Base-by-base conservation (phyloP, 306 rosid genomes). In the Astragalus membranaceus region DNA sequence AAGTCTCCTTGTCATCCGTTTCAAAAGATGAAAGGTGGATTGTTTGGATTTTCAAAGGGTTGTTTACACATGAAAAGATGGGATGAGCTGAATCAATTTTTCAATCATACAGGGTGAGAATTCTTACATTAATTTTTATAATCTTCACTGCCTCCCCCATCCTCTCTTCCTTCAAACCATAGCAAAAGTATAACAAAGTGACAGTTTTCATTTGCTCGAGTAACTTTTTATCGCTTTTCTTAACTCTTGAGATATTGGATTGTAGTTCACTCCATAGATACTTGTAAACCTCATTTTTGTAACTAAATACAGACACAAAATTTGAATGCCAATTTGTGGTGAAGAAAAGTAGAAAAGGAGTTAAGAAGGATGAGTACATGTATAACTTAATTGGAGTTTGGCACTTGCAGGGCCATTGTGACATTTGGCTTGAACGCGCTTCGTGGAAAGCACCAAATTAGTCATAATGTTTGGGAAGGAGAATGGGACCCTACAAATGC, bases 401-500 rank as follows among this genome's bases (percentile, higher is more conserved):
- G 58, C 20, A 56, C 47, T 76, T 80, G 81, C 89, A 94, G 99
- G 82, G 87, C 85, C 42, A 67, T 91, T 55, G 69, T 88, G 73
- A 94, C 97, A 41, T 94, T 91, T 85, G 87, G 99, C 85, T 81
- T 94, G 88, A 94, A 94, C 69, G 97, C 95, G 1, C 96, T 94
- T 51, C 65, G 69, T 64, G 99, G 99, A 81, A 91, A 85, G 82
- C 95, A 83, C 82, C 76, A 66, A 23, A 75, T 65, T 57, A 39
- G 75, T 53, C 77, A 64, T 53, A 47, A n/a, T 64, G 78, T 67
- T 52, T 94, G 99, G 99, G 95, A 68, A 75, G 97, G 97, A 77
- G 82, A 72, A 11, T 94, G 99, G 99, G 95, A 94, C 74, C 73
- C 88, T 39, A 70, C 80, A 29, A 94, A 94, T 49, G 74, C 97